Percentiles rank a stretch among this genome's conserved stretches.
Evolutionary conservation across 2,329 filamentous ascomycete genomes (phyloP).

Genomic region (Colletotrichum navitas): DNA sequence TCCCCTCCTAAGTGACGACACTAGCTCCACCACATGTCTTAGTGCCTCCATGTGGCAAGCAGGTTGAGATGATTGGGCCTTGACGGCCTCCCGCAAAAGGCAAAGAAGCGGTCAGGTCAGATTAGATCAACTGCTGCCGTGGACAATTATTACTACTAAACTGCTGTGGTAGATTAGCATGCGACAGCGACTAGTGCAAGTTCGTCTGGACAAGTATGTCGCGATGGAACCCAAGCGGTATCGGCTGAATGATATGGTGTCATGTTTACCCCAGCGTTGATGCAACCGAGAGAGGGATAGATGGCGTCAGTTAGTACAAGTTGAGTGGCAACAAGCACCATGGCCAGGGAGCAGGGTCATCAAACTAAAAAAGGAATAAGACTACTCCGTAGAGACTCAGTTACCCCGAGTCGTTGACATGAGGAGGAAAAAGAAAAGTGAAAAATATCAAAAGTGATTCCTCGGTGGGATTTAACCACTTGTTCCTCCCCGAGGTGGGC

Average conservation of each 20-base stretch:
- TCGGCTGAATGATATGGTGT: not conserved
- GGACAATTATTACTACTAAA: not conserved
- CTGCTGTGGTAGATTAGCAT: not conserved
- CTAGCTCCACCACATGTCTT: not conserved
- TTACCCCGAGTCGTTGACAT: too few relatives aligned
- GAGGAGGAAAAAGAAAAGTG: not conserved
- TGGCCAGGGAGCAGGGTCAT: too few relatives aligned
- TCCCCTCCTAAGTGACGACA: not conserved
- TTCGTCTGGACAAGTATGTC: not conserved
- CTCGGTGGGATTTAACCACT: conserved; percentile 26
- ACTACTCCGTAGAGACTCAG: too few relatives aligned
- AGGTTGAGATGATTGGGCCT: not conserved
- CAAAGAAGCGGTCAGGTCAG: conserved; percentile 21
- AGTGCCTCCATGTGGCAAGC: not conserved
- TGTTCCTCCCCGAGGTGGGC: conserved; percentile 39
- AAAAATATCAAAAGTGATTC: not conserved
- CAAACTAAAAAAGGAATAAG: too few relatives aligned
- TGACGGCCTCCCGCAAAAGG: not conserved
- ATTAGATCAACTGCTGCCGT: too few relatives aligned
- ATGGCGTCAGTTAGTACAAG: not conserved
- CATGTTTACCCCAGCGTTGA: not conserved
- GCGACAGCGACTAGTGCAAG: not conserved
- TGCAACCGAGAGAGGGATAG: not conserved
- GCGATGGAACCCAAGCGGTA: not conserved
- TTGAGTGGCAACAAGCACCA: too few relatives aligned